phyloP scores from a whole-genome alignment of 1,139 yeast genomes.

The Taphrina populina region DNA sequence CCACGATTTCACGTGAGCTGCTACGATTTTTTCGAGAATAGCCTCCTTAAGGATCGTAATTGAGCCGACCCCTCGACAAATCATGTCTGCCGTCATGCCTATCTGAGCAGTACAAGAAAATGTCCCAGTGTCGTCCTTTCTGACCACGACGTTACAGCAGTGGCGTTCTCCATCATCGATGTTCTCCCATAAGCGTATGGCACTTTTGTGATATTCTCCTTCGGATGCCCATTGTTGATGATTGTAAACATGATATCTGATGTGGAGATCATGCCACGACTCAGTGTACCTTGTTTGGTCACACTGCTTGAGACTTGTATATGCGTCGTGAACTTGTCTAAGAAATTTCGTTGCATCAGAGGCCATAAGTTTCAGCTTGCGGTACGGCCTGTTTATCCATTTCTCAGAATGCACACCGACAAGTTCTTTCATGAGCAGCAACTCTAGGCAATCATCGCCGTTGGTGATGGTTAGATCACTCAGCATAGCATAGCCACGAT shows the following conservation, averaged over 20 bases:
- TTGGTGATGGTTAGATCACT: constrained; percentile 1
- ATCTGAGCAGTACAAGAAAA: constrained; percentile 2
- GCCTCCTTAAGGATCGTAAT: constrained; percentile 1
- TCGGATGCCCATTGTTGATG: constrained; percentile 10
- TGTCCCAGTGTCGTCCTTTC: not conserved
- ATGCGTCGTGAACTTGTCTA: not conserved
- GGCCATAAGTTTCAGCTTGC: constrained; percentile 6
- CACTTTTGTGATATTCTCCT: not conserved
- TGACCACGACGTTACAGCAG: not conserved
- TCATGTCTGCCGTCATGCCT: not conserved
- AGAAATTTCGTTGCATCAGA: constrained; percentile 16
- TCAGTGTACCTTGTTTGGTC: not conserved
- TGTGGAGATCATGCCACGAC: not conserved
- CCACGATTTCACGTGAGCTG: constrained; percentile 13
- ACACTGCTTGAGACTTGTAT: not conserved
- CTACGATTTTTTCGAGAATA: not conserved
- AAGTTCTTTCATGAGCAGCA: constrained; percentile 1
- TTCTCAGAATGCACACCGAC: constrained; percentile 10
- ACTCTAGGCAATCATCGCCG: constrained; percentile 15
- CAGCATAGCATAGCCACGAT: constrained; percentile 17
- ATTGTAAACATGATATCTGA: constrained; percentile 6
- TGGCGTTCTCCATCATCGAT: not conserved
- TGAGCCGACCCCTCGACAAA: constrained; percentile 14
- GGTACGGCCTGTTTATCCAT: constrained; percentile 21
- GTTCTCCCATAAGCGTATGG: constrained; percentile 1